Evolutionary conservation across 1,284 basidiomycete genomes (phyloP), one percentile per base, ranked within the genome.

Genomic region (Marasmius sp.): DNA sequence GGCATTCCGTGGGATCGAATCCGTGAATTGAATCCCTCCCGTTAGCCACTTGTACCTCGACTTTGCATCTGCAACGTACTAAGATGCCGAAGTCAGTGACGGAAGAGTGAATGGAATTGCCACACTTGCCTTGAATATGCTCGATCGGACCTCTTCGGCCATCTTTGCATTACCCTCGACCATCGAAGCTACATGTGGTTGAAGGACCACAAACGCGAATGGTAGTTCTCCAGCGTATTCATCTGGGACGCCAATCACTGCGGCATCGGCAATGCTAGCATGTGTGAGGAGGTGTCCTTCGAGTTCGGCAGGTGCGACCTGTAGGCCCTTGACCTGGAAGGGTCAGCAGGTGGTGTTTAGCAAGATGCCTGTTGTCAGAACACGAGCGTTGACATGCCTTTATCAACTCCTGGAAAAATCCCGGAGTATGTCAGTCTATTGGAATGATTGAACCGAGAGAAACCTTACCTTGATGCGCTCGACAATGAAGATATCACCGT

Each of bases 51-150:
- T 88, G 74, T 88, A 87, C 27, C 75, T 71, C n/a, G 78, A 73
- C 70, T 88, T 89, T 66, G 77, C 71, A 52, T 84, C 81, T 16
- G 80, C 72, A 27, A 89, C 85, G 60, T 82, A 79, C 81, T 88
- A 49, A 41, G 36, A 14, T 48, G 54, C 68, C 20, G 20, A 39
- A 6, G 38, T 18, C 18, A 18, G 36, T 41, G 7, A 10, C 16
- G 22, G 53, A 27, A 18, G 5, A 45, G 3, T 27, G 16, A 11
- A 47, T 6, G 33, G 10, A 14, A 33, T 33, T 12, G 43, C 12
- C 2, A 22, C 20, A 47, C 57, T 43, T 47, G 66, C 68, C 61
- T 67, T 63, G 57, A 62, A 65, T 18, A 70, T 68, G 39, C 57
- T 64, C 0, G 49, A 12, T 43, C 62, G 58, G 47, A 69, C 39